Conservation (phyloP, 1,284 basidiomycete genomes). For the Phellopilus nigrolimitatus region DNA sequence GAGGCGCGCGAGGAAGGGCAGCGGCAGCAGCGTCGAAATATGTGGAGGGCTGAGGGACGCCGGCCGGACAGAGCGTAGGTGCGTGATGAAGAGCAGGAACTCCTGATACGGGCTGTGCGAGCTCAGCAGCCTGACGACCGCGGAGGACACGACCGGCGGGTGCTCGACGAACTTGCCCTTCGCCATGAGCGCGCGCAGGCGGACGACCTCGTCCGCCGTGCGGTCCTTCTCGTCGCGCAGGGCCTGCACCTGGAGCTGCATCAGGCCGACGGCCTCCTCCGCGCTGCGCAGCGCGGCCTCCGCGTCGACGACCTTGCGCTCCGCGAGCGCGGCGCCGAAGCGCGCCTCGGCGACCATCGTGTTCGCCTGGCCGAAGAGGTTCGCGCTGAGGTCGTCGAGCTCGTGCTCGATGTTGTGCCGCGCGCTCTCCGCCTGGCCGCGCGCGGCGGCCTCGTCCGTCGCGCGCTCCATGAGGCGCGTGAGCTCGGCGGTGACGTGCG, state of each 20-base stretch:
- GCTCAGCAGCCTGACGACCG: constrained; percentile 46
- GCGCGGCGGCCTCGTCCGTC: constrained; percentile 87
- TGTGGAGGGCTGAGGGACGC: constrained; percentile 52
- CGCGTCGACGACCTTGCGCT: constrained; percentile 77
- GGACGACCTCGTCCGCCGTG: constrained; percentile 46
- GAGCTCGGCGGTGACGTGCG: constrained; percentile 88
- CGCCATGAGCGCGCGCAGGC: constrained; percentile 49
- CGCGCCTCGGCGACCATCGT: constrained; percentile 93
- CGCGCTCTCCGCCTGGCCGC: constrained; percentile 86
- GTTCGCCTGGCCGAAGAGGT: constrained; percentile 84
- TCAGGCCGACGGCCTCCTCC: constrained; percentile 79
- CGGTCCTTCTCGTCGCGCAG: constrained; percentile 60
- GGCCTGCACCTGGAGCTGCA: constrained; percentile 83
- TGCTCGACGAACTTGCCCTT: constrained; percentile 66
- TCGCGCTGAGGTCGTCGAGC: constrained; percentile 90
- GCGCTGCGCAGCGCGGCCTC: constrained; percentile 79
- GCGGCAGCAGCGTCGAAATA: constrained; percentile 66
- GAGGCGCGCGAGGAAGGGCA: constrained; percentile 83
- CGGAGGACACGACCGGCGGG: constrained; percentile 22
- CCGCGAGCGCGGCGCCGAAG: constrained; percentile 67
- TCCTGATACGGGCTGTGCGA: constrained; percentile 82
- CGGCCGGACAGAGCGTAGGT: constrained; percentile 73
- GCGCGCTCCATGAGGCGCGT: constrained; percentile 91
- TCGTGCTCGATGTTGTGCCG: constrained; percentile 82
- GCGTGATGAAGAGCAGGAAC: constrained; percentile 77